These are phyloP conservation scores for Orbilia javanica DNA, from an alignment of 2,329 filamentous ascomycete genomes.

Conservation along the genomic window DNA sequence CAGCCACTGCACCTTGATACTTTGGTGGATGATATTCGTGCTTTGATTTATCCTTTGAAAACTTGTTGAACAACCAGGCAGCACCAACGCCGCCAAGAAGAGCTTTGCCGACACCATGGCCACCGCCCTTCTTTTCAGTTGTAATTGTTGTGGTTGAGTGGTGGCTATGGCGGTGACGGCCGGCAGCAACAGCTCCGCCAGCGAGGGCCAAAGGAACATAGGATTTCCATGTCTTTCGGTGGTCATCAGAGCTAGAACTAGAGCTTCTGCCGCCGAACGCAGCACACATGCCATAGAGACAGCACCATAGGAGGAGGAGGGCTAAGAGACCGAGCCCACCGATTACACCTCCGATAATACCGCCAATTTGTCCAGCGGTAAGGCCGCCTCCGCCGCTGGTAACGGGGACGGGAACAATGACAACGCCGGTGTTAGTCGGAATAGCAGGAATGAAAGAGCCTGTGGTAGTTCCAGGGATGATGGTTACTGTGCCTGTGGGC, in stretches of 20 bases:
- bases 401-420: slow-evolving; percentile 46
- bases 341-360: slow-evolving; percentile 57
- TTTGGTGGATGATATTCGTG: slow-evolving; percentile 42
- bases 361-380: slow-evolving; percentile 57
- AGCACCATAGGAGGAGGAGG: slow-evolving; percentile 57
- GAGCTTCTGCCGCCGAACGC: slow-evolving; percentile 27
- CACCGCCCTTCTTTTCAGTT: slow-evolving; percentile 35
- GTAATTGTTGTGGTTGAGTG: slow-evolving; percentile 46
- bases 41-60: slow-evolving; percentile 35
- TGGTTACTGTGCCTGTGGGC: slow-evolving; percentile 38
- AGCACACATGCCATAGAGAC: slow-evolving; percentile 50
- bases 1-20: slow-evolving; percentile 38
- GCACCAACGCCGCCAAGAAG: slow-evolving; percentile 49
- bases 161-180: slow-evolving; percentile 50
- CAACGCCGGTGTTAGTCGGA: slow-evolving; percentile 41
- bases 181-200: slow-evolving; percentile 42
- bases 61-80: slow-evolving; percentile 41
- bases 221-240: slow-evolving; percentile 45
- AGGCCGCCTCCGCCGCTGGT: slow-evolving; percentile 40
- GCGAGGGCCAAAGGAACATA: slow-evolving; percentile 51
- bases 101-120: slow-evolving; percentile 37
- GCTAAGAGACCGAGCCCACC: slow-evolving; percentile 53
- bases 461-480: slow-evolving; percentile 38
- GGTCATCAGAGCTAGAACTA: slow-evolving; percentile 23
- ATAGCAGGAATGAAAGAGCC: slow-evolving; percentile 54